Evolutionary conservation across 2,329 filamentous ascomycete species (phyloP), one percentile per base, ranked within the genome.

Genomic region (Microdochium trichocladiopsis): DNA sequence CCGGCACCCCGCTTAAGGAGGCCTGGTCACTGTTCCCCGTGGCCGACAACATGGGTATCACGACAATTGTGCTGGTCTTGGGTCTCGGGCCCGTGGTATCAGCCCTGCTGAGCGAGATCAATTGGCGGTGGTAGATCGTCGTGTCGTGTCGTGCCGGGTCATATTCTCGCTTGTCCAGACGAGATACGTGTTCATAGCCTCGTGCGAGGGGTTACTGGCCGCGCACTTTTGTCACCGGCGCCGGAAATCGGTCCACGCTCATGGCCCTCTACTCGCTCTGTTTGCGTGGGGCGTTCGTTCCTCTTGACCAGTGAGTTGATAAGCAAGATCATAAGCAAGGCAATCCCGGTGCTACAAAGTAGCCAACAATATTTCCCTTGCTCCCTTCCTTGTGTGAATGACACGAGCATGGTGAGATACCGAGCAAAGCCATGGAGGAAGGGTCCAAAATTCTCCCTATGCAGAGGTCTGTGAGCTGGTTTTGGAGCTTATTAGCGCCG

Each of bases 71-170:
- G 4, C 63, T 70, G 47, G 84, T 84, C 0, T 90, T 89, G 58
- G 84, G 73, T 1, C 66, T 85, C 48, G 79, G 83, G 0, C 85
- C 85, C 0, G 87, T 88, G 84, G 69, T 86, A 2, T 71, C 88
- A 1, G 85, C 85, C 0, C 84, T 85, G 0, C 82, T 87, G 52
- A 83, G 79, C 2, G 85, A 88, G 60, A 80, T 82, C 56, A 75
- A 83, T 22, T 65, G 65, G 1, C 54, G 66, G 43, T 67, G 66
- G 51, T 64, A 60, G 58, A 60, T 66, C 1, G 62, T 66, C 49
- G 57, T 62, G 1, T 62, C n/a, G n/a, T n/a, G n/a, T n/a, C 54
- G 0, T 62, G 65, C 0, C 68, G 68, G 0, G 57, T 64, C 1
- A 53, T 63, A 6, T 68, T 81, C 50, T 62, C 63, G 11, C 53